A percentile compares a stretch with the other conserved stretches of the same genome.
Evolutionary conservation across 2,329 filamentous ascomycete species (phyloP).

Genomic region (Dactylellina parvicollis): DNA sequence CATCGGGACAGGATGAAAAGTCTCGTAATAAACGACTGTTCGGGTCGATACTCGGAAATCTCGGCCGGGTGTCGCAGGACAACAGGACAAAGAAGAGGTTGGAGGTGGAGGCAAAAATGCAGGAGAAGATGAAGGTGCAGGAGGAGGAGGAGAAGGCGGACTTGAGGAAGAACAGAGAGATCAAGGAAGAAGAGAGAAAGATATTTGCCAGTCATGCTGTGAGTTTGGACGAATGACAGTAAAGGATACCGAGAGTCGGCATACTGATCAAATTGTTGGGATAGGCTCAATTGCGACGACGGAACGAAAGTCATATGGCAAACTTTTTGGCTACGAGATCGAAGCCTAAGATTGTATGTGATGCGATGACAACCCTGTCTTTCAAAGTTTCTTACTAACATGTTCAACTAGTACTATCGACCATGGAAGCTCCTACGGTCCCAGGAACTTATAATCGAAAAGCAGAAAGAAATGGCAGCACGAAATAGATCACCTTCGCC

Average conservation of each 20-base stretch:
- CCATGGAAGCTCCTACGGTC: slow-evolving; percentile 53
- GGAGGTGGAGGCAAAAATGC: slow-evolving; percentile 52
- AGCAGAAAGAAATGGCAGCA: slow-evolving; percentile 49
- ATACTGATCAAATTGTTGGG: background rate
- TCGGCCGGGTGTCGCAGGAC: slow-evolving; percentile 46
- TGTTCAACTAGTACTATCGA: slow-evolving; percentile 48
- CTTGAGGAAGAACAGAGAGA: slow-evolving; percentile 31
- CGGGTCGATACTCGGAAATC: slow-evolving; percentile 50
- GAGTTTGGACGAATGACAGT: background rate
- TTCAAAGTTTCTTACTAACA: background rate
- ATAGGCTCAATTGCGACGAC: slow-evolving; percentile 37
- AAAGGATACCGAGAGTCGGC: background rate
- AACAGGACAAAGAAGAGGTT: slow-evolving; percentile 43
- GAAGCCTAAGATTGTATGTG: slow-evolving; percentile 45
- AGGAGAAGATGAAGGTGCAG: slow-evolving; percentile 49
- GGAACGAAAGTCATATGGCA: slow-evolving; percentile 52
- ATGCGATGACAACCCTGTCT: background rate
- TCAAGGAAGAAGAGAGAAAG: slow-evolving; percentile 47
- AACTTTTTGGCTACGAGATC: slow-evolving; percentile 45
- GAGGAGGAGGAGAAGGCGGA: slow-evolving; percentile 44
- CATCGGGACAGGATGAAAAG: slow-evolving; percentile 43
- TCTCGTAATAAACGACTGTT: slow-evolving; percentile 46
- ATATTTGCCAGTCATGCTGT: slow-evolving; percentile 47
- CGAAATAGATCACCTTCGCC: slow-evolving; percentile 43
- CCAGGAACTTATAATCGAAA: slow-evolving; percentile 48